Evolutionary conservation across 1,284 basidiomycete species (phyloP), one percentile per base, ranked within the genome.

Genomic region (Trametes pubescens): DNA sequence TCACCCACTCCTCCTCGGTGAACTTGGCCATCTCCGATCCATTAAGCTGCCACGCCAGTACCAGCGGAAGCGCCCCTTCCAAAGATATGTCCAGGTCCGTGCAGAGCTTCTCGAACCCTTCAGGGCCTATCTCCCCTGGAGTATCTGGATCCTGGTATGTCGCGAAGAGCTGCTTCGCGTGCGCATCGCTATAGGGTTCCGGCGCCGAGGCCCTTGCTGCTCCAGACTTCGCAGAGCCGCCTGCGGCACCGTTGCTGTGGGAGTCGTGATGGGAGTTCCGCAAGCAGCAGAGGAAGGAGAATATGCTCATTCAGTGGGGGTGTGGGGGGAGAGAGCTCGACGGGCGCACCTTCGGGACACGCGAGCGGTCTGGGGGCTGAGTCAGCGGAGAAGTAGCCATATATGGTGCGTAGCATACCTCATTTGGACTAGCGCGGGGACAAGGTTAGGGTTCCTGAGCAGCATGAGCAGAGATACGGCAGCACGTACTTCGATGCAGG

Each of bases 1-100:
- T 80, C n/a, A 79, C 75, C 91, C 92, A 93, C 71, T 91, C 89
- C 9, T 82, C 79, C 74, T 81, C 82, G 51, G 82, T 82, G 55
- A 93, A 80, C 69, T 86, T 90, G 22, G 81, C 89, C 84, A 93
- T 87, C 71, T 92, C 90, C 65, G 81, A 80, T 9, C 88, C 82
- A 54, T 82, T 79, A 58, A 91, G 75, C 68, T 89, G 86, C 92
- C 92, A 93, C 18, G 90, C 84, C 7, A 93, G 77, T 29, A 93
- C 79, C 47, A 93, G 79, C 21, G 91, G 89, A 61, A 86, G 76
- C 10, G 87, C 80, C 35, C 91, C 89, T 29, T 92, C 92, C 73
- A 93, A 76, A 0, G 89, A 79, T 53, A 93, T 84, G 14, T 84
- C 77, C 11, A 86, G 83, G 68, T 92, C 89, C 24, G 69, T 80